Evolutionary conservation across 1,284 basidiomycete genomes (phyloP).

Genomic region (Anthracocystis setariae): DNA sequence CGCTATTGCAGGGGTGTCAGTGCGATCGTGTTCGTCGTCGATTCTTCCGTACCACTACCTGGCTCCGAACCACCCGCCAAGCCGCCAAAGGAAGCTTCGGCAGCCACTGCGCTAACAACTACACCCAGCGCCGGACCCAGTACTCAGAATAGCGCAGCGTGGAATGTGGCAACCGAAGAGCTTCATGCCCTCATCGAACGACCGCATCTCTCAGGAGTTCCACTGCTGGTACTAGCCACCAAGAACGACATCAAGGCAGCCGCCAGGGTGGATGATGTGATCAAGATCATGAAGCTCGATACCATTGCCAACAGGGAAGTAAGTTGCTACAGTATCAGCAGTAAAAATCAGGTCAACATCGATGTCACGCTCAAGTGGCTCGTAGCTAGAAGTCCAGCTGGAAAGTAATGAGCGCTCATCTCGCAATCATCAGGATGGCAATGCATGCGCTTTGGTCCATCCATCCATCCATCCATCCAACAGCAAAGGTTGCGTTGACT

Average conservation of each 20-base stretch:
- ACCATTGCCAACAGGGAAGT: conserved; percentile 75
- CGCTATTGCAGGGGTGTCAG: conserved; percentile 93
- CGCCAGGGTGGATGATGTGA: conserved; percentile 84
- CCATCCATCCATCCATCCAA: too few species aligned
- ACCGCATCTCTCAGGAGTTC: conserved; percentile 79
- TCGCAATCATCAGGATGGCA: too few species aligned
- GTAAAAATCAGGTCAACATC: conserved; percentile 91
- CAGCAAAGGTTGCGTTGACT: too few species aligned
- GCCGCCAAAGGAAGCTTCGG: conserved; percentile 6
- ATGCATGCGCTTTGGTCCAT: too few species aligned
- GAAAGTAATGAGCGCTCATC: conserved; percentile 32
- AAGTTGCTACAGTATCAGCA: conserved; percentile 73
- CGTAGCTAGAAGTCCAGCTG: conserved; percentile 55
- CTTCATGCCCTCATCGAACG: conserved; percentile 85
- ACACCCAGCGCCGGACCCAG: conserved; percentile 4
- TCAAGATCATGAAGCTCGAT: conserved; percentile 76
- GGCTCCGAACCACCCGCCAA: conserved; percentile 17
- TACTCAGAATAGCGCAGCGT: conserved; percentile 29
- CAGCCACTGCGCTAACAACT: conserved; percentile 1
- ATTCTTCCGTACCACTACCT: conserved; percentile 36
- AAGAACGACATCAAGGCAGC: conserved; percentile 90
- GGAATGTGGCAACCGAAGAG: conserved; percentile 81
- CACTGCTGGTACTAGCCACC: conserved; percentile 92
- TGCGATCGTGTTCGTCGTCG: conserved; percentile 82
- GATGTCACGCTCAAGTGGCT: conserved; percentile 72